A percentile compares a stretch with the other conserved stretches of the same genome.
Evolutionary conservation across 352 stramenopile species (phyloP).

Genomic region (Phytophthora ramorum): DNA sequence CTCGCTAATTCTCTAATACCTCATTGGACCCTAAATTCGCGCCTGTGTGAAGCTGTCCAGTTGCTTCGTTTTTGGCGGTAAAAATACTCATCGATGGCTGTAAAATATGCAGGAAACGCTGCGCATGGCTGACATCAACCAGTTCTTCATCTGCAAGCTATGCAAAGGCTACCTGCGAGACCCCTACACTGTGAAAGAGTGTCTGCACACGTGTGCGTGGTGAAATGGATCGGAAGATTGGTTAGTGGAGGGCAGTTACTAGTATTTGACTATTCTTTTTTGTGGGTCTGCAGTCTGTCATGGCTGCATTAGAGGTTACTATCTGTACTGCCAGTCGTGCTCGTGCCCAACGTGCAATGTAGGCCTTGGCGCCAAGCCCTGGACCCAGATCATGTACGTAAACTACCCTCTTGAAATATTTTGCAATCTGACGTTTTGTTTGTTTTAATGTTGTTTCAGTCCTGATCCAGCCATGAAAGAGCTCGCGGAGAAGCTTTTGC

Average conservation of each 20-base stretch:
- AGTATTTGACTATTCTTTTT: neutral
- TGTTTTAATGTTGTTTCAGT: slow-evolving; percentile 31
- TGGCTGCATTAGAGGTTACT: slow-evolving; percentile 62
- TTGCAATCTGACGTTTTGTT: too few species aligned
- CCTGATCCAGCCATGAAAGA: slow-evolving; percentile 67
- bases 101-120: slow-evolving; percentile 49
- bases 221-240: neutral
- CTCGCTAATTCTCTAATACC: too few species aligned
- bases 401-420: neutral
- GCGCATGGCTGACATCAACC: slow-evolving; percentile 53
- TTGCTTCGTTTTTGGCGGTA: slow-evolving; percentile 6
- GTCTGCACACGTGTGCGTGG: slow-evolving; percentile 78
- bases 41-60: too few species aligned
- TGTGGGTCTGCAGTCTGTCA: slow-evolving; percentile 53
- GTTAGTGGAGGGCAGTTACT: too few species aligned
- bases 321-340: slow-evolving; percentile 40
- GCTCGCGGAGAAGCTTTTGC: slow-evolving; percentile 58
- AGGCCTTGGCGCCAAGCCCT: slow-evolving; percentile 58
- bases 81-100: slow-evolving; percentile 19
- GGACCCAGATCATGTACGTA: slow-evolving; percentile 59
- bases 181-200: slow-evolving; percentile 81
- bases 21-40: too few species aligned
- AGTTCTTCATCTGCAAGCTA: slow-evolving; percentile 68
- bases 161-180: slow-evolving; percentile 78
- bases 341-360: slow-evolving; percentile 59